A percentile compares a stretch with the other conserved stretches of the same genome.
Conservation (phyloP, 176 grass and related monocot genomes). For the Eleusine coracana region DNA sequence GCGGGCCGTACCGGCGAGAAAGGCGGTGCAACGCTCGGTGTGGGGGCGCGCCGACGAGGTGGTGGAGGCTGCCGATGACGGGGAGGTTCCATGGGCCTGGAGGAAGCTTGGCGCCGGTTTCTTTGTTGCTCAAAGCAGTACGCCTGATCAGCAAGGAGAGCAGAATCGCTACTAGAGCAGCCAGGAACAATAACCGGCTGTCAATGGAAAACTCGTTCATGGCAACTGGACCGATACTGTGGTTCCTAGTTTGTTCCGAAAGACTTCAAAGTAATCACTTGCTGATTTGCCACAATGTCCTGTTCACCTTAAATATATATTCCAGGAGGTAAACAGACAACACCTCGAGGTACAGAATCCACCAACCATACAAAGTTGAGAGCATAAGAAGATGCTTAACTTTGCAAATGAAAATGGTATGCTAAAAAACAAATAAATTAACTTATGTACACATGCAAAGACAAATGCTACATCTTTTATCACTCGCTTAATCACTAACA, state of each 20-base stretch:
- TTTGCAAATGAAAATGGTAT: background rate
- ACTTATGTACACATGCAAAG: background rate
- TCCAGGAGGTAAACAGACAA: background rate
- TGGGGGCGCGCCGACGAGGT: constrained; percentile 27
- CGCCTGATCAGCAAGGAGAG: background rate
- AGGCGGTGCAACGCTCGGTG: constrained; percentile 45
- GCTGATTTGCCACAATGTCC: too few species aligned
- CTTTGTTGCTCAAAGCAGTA: background rate
- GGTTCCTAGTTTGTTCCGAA: background rate
- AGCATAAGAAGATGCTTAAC: background rate
- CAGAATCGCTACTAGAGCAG: background rate
- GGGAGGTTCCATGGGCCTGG: constrained; percentile 52
- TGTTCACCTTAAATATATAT: background rate
- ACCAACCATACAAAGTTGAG: background rate
- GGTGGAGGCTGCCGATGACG: constrained; percentile 54
- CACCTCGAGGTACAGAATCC: background rate
- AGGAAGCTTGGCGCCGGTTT: constrained; percentile 28
- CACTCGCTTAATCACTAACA: background rate
- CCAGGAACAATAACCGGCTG: background rate
- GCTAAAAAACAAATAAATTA: too few species aligned
- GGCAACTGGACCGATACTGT: background rate
- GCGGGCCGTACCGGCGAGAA: constrained; percentile 39
- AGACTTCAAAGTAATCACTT: background rate
- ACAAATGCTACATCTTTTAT: background rate
- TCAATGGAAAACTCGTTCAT: background rate